phyloP scores from a whole-genome alignment of 345 rosid species.

The Passiflora organensis region DNA sequence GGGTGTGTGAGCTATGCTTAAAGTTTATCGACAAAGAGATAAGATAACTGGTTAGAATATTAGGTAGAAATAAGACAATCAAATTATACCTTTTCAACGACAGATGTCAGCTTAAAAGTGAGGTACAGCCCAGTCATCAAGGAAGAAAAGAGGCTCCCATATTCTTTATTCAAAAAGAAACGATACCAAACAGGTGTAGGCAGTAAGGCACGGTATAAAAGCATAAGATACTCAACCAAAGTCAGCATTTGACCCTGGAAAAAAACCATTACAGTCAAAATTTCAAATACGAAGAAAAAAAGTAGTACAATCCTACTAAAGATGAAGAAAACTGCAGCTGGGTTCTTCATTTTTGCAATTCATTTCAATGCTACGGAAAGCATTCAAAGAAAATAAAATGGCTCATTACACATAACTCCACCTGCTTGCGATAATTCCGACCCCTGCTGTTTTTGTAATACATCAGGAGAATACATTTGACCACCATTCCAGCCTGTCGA shows the following conservation, averaged over 20 bases:
- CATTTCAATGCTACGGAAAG: background rate
- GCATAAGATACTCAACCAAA: slow-evolving; percentile 61
- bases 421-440: slow-evolving; percentile 92
- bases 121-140: slow-evolving; percentile 73
- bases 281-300: background rate
- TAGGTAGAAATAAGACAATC: background rate
- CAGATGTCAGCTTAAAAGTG: slow-evolving; percentile 76
- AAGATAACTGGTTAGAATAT: background rate
- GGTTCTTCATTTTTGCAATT: too few relatives aligned
- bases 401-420: slow-evolving; percentile 20
- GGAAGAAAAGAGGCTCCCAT: slow-evolving; percentile 82
- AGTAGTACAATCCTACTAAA: background rate
- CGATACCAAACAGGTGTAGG: slow-evolving; percentile 92
- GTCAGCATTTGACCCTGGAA: slow-evolving; percentile 76
- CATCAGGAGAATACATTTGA: slow-evolving; percentile 81
- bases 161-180: slow-evolving; percentile 79
- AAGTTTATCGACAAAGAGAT: background rate
- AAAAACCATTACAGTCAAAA: slow-evolving; percentile 2
- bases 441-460: slow-evolving; percentile 95
- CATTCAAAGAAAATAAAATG: background rate
- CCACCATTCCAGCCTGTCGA: slow-evolving; percentile 84
- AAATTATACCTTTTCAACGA: slow-evolving; percentile 60
- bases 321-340: background rate
- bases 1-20: background rate
- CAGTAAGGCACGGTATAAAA: slow-evolving; percentile 69